These are phyloP conservation scores for Colletotrichum sp. DNA, from an alignment of 2,329 filamentous ascomycete genomes.

Conservation along the genomic window DNA sequence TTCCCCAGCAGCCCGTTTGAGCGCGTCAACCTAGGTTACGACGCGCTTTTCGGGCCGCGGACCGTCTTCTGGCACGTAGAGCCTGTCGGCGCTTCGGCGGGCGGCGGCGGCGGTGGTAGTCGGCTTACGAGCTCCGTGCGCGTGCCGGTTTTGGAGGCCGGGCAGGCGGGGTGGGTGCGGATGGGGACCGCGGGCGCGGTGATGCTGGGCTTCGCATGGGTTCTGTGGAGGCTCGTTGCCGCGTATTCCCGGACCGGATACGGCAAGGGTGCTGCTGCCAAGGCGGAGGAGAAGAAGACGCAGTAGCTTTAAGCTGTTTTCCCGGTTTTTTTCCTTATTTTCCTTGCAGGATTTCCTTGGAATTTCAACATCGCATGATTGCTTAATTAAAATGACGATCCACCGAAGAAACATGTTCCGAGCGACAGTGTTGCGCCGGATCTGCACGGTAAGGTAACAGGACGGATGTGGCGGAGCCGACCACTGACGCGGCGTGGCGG, in stretches of 20 bases:
- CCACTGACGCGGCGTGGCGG: neutral
- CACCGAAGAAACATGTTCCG: neutral
- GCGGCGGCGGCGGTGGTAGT: conserved; percentile 10
- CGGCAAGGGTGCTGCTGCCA: conserved; percentile 15
- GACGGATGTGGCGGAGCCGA: neutral
- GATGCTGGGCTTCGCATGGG: conserved; percentile 70
- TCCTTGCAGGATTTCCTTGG: neutral
- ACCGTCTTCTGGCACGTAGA: conserved; percentile 85
- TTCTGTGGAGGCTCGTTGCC: conserved; percentile 62
- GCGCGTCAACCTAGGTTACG: conserved; percentile 82
- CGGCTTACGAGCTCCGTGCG: conserved; percentile 58
- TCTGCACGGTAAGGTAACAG: neutral
- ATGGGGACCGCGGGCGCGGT: conserved; percentile 64
- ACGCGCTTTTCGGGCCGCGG: conserved; percentile 74
- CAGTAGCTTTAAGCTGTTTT: neutral
- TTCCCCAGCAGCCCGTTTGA: conserved; percentile 86
- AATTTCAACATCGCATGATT: neutral
- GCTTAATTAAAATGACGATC: neutral
- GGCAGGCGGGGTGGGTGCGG: conserved; percentile 50
- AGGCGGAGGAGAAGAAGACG: conserved; percentile 13
- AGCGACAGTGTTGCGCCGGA: neutral
- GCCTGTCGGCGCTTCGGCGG: conserved; percentile 42
- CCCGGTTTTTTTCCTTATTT: neutral
- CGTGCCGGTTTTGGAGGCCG: conserved; percentile 69
- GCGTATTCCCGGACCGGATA: conserved; percentile 39